Percentiles rank a stretch among this genome's conserved stretches.
Conservation (phyloP, 805 yeast species). For the Cyberlindnera xishuangbannaensis region DNA sequence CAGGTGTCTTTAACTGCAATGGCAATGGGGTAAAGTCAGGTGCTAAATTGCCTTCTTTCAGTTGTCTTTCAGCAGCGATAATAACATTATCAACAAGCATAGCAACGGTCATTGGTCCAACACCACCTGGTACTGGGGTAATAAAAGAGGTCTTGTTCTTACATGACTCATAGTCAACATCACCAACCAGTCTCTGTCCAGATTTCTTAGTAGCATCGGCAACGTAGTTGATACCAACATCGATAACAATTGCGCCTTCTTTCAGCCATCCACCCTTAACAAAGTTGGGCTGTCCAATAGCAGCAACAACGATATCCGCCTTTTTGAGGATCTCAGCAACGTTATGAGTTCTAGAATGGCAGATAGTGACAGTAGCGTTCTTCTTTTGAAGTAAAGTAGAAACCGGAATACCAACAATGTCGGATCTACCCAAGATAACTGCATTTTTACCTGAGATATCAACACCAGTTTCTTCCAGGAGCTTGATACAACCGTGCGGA, state of each 20-base stretch:
- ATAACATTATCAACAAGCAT: slow-evolving; percentile 70
- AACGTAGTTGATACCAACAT: slow-evolving; percentile 77
- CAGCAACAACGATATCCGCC: slow-evolving; percentile 77
- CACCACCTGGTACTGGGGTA: slow-evolving; percentile 93
- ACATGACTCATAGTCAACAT: slow-evolving; percentile 60
- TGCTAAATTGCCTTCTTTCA: slow-evolving; percentile 21
- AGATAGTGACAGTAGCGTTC: slow-evolving; percentile 70
- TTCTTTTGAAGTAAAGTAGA: slow-evolving; percentile 63
- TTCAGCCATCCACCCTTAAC: slow-evolving; percentile 75
- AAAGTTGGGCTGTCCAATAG: slow-evolving; percentile 66
- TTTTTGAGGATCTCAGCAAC: slow-evolving; percentile 43
- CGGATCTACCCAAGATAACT: slow-evolving; percentile 82
- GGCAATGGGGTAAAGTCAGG: slow-evolving; percentile 44
- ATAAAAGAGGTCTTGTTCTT: slow-evolving; percentile 50
- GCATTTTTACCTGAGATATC: slow-evolving; percentile 60
- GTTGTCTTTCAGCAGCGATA: slow-evolving; percentile 53
- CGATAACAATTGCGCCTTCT: slow-evolving; percentile 63
- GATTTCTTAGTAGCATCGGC: slow-evolving; percentile 60
- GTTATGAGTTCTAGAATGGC: slow-evolving; percentile 62
- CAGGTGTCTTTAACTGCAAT: slow-evolving; percentile 54
- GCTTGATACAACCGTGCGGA: slow-evolving; percentile 71
- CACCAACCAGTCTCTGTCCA: slow-evolving; percentile 73
- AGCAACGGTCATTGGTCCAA: slow-evolving; percentile 90
- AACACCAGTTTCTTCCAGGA: slow-evolving; percentile 53
- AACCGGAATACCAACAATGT: slow-evolving; percentile 80